phyloP scores from a whole-genome alignment of 1,284 basidiomycete species.

The Xerocomus minutiporus region DNA sequence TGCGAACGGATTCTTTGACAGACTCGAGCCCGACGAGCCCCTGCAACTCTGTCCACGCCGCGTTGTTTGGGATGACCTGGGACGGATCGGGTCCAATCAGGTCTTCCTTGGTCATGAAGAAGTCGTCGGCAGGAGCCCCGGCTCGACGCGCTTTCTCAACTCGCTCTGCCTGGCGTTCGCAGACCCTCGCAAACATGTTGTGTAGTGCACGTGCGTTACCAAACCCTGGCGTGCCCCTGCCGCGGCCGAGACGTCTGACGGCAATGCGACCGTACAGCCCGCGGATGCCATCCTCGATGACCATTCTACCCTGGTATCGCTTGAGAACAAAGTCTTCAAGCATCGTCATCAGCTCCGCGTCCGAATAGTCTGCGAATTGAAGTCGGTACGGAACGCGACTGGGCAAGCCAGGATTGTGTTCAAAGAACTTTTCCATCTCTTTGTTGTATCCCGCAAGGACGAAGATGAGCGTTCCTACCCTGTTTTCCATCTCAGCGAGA shows the following conservation, averaged over 20 bases:
- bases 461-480: constrained; percentile 58
- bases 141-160: constrained; percentile 37
- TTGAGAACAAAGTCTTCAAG: constrained; percentile 45
- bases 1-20: constrained; percentile 54
- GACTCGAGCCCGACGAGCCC: constrained; percentile 48
- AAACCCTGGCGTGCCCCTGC: constrained; percentile 52
- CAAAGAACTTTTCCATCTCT: constrained; percentile 71
- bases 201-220: constrained; percentile 60
- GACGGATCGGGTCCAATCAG: constrained; percentile 63
- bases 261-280: constrained; percentile 56
- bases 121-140: constrained; percentile 44
- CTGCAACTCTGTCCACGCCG: constrained; percentile 52
- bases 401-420: constrained; percentile 62
- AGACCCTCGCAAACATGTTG: constrained; percentile 43
- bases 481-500: constrained; percentile 69
- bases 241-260: constrained; percentile 49
- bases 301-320: constrained; percentile 47
- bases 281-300: constrained; percentile 47
- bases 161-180: constrained; percentile 47
- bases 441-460: constrained; percentile 65
- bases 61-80: constrained; percentile 41
- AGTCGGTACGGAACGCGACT: constrained; percentile 63
- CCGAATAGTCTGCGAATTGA: constrained; percentile 57
- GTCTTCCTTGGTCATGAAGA: constrained; percentile 47
- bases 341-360: constrained; percentile 52